Evolutionary conservation across 23 red algal species (phyloP).

Genomic region (Gracilariopsis chorda): DNA sequence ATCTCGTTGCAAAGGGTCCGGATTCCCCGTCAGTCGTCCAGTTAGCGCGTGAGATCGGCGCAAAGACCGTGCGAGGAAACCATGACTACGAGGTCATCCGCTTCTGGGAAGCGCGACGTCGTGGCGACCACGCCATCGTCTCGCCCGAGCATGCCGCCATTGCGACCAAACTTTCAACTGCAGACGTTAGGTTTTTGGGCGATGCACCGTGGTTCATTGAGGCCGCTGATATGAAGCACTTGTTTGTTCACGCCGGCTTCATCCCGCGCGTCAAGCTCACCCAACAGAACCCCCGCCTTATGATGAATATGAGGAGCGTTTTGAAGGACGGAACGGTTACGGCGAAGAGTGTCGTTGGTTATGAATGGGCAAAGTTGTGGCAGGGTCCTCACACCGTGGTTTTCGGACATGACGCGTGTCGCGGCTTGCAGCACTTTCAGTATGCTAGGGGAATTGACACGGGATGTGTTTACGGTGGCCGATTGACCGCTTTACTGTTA

Average conservation of each 20-base stretch:
- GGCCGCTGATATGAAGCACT: constrained; percentile 45
- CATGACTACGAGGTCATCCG: constrained; percentile 81
- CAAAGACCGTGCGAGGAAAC: constrained; percentile 88
- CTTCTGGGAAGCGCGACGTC: constrained; percentile 53
- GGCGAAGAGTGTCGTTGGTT: constrained; percentile 57
- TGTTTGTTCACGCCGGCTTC: constrained; percentile 97
- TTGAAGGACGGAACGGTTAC: constrained; percentile 72
- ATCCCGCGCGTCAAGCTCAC: constrained; percentile 76
- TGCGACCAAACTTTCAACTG: constrained; percentile 44
- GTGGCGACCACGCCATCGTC: constrained; percentile 34
- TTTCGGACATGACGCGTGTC: constrained; percentile 93
- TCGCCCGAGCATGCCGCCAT: constrained; percentile 72
- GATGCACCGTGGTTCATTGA: constrained; percentile 89
- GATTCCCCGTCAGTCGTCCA: constrained; percentile 86
- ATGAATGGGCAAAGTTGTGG: constrained; percentile 90
- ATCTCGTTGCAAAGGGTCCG: constrained; percentile 95
- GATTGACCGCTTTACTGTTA: constrained; percentile 84
- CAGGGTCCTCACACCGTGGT: constrained; percentile 87
- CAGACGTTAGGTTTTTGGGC: constrained; percentile 73
- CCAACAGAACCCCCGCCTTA: constrained; percentile 85
- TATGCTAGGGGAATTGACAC: constrained; percentile 92
- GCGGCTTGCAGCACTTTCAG: constrained; percentile 80
- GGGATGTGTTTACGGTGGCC: constrained; percentile 95
- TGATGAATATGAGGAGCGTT: constrained; percentile 97
- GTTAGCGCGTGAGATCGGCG: constrained; percentile 83